Evolutionary conservation across 441 rosid species (phyloP).

Genomic region (Erodium moschatum): DNA sequence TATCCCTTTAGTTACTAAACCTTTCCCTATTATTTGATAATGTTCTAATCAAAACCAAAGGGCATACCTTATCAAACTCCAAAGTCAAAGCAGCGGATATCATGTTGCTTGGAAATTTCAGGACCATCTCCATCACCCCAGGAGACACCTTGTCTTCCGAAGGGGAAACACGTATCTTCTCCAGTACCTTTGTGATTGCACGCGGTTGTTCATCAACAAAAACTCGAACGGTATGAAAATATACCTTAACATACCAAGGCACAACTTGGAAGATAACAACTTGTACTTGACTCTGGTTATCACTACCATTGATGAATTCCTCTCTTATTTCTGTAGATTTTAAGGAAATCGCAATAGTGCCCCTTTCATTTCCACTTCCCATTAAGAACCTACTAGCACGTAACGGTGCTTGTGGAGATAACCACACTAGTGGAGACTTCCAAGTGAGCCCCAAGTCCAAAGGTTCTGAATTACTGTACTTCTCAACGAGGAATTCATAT

Average conservation of each 20-base stretch:
- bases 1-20: neutral
- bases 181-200: conserved; percentile 38
- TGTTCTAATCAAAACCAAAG: neutral
- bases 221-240: conserved; percentile 61
- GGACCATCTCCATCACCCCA: conserved; percentile 80
- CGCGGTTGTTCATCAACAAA: conserved; percentile 57
- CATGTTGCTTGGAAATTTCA: conserved; percentile 65
- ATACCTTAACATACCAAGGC: conserved; percentile 92
- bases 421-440: conserved; percentile 68
- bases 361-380: conserved; percentile 97
- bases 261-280: conserved; percentile 79
- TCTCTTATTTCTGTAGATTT: conserved; percentile 40
- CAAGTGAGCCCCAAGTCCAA: conserved; percentile 66
- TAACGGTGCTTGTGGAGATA: conserved; percentile 59
- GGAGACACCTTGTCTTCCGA: conserved; percentile 85
- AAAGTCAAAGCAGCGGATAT: conserved; percentile 64
- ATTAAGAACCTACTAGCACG: conserved; percentile 72
- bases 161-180: conserved; percentile 66
- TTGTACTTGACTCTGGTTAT: conserved; percentile 39
- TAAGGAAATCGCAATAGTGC: conserved; percentile 80
- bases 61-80: conserved; percentile 82
- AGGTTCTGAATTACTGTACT: conserved; percentile 43
- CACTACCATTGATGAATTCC: conserved; percentile 20
- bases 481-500: conserved; percentile 46
- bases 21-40: neutral